Conservation (phyloP, 208 protist species). For the Leishmania guyanensis region DNA sequence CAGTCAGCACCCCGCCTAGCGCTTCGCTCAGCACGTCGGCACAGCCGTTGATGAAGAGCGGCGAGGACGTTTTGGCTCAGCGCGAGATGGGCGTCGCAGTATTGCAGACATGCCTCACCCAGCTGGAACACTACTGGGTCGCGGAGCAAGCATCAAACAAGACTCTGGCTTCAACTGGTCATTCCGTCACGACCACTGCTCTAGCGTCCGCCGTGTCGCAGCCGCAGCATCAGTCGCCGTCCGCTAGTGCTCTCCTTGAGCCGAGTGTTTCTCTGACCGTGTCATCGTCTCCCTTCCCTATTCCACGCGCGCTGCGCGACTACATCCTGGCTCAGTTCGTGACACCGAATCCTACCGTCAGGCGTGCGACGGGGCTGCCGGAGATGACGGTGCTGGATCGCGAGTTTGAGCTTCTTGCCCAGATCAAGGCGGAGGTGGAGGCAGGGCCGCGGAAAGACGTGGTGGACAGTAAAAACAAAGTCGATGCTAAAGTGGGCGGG, state of each 20-base stretch:
- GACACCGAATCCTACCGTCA: not conserved
- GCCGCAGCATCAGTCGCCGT: not conserved
- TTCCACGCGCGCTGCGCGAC: slow-evolving; percentile 2
- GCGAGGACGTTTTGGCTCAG: slow-evolving; percentile 12
- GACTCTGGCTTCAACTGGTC: not conserved
- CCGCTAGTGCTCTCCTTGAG: not conserved
- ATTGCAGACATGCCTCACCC: slow-evolving; percentile 11
- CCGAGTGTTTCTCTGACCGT: not conserved
- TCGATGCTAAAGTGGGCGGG: not conserved
- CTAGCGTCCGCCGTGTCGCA: not conserved
- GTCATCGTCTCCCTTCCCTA: not conserved
- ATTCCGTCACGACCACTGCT: not conserved
- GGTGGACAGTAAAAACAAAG: not conserved
- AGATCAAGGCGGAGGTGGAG: slow-evolving; percentile 6
- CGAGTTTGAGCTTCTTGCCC: slow-evolving; percentile 20
- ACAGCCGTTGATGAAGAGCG: slow-evolving; percentile 1
- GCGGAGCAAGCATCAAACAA: not conserved
- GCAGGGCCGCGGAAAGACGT: not conserved
- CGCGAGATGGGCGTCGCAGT: slow-evolving; percentile 15
- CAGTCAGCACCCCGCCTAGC: not conserved
- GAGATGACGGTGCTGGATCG: slow-evolving; percentile 24
- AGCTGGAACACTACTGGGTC: slow-evolving; percentile 17
- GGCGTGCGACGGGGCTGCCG: slow-evolving; percentile 24
- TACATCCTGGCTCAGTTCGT: slow-evolving; percentile 19
- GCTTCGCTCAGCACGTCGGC: not conserved